A percentile compares a stretch with the other conserved stretches of the same genome.
Conservation (phyloP, 139 green algal genomes). For the Tetradesmus obliquus region DNA sequence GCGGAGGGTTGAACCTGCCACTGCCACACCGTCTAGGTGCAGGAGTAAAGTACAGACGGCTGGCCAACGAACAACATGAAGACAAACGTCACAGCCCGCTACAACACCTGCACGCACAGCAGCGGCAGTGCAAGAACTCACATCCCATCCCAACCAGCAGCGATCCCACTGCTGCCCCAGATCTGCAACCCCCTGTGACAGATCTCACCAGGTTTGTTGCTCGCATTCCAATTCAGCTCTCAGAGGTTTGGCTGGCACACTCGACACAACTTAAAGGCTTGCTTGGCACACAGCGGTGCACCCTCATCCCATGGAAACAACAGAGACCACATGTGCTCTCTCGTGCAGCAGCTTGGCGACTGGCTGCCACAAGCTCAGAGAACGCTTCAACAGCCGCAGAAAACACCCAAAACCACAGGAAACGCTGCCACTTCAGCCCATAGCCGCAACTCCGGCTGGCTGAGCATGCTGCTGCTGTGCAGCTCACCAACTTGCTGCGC, state of each 20-base stretch:
- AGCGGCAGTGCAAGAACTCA: background rate
- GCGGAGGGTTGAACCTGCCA: no score
- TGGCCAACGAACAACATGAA: background rate
- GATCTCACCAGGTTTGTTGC: background rate
- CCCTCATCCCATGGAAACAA: background rate
- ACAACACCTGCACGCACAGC: background rate
- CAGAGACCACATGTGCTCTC: no score
- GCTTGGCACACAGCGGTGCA: background rate
- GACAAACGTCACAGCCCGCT: background rate
- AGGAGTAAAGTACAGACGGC: background rate
- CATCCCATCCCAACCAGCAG: background rate
- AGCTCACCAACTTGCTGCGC: no score
- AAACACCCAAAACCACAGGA: no score
- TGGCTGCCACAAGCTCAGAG: no score
- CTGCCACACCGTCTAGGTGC: no score
- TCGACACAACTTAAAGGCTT: background rate
- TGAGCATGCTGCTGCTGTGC: no score
- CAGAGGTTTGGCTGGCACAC: background rate
- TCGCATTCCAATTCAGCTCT: background rate
- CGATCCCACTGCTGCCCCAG: background rate
- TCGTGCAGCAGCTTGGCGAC: no score
- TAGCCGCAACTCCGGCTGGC: no score
- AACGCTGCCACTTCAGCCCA: no score
- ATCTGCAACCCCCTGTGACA: background rate
- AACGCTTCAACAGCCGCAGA: no score